These are phyloP conservation scores for Yamadazyma diospyri DNA, from an alignment of 1,139 yeast genomes.

Conservation along the genomic window DNA sequence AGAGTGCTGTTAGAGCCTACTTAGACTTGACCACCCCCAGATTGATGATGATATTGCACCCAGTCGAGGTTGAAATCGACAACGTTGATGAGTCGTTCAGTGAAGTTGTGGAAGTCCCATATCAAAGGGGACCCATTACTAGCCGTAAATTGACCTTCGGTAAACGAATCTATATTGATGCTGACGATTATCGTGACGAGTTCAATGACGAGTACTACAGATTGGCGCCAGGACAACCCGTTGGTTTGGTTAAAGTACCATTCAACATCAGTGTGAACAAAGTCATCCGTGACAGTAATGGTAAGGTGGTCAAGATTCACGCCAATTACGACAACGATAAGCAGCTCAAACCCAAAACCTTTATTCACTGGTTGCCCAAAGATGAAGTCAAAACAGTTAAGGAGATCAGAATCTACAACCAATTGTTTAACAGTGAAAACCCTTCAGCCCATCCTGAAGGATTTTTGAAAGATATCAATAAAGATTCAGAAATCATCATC, in stretches of 20 bases:
- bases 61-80: conserved; percentile 78
- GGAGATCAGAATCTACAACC: conserved; percentile 86
- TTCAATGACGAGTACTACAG: conserved; percentile 65
- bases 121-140: conserved; percentile 69
- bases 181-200: conserved; percentile 79
- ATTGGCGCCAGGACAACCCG: conserved; percentile 90
- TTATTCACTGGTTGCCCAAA: conserved; percentile 93
- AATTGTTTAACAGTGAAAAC: conserved; percentile 85
- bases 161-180: conserved; percentile 75
- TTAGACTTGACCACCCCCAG: conserved; percentile 93
- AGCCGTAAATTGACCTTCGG: conserved; percentile 75
- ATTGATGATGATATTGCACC: conserved; percentile 88
- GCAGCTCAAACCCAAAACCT: conserved; percentile 82
- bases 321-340: conserved; percentile 74
- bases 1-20: conserved; percentile 80
- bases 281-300: conserved; percentile 59
- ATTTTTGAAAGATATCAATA: conserved; percentile 77
- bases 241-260: conserved; percentile 94
- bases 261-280: conserved; percentile 72
- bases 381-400: conserved; percentile 51
- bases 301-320: conserved; percentile 65
- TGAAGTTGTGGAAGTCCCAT: conserved; percentile 75
- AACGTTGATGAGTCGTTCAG: conserved; percentile 74
- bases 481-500: conserved; percentile 68
- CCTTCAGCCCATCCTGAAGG: conserved; percentile 90